Evolutionary conservation across 169 alveolate species (phyloP).

Genomic region (Plasmodium adleri): DNA sequence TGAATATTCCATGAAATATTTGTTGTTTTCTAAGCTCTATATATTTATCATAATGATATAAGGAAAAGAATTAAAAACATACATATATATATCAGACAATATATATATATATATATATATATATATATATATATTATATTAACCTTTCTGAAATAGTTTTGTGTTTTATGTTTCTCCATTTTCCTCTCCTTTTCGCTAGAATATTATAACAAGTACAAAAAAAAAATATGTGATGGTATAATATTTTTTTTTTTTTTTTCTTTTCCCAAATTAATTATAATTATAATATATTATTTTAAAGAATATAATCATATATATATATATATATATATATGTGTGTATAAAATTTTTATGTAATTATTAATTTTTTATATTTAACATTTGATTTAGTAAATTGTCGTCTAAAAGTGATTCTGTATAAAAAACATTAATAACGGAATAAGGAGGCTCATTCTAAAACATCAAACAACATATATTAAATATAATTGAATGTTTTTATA

Average conservation of each 20-base stretch:
- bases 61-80: neutral
- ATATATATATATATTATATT: too few species aligned
- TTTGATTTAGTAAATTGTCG: conserved; percentile 56
- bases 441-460: conserved; percentile 69
- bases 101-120: too few species aligned
- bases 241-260: conserved; percentile 9
- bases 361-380: conserved; percentile 25
- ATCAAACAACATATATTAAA: too few species aligned
- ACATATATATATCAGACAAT: neutral
- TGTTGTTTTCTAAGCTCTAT: conserved; percentile 21
- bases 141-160: conserved; percentile 64
- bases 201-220: neutral
- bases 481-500: too few species aligned
- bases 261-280: too few species aligned
- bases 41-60: conserved; percentile 12
- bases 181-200: conserved; percentile 55
- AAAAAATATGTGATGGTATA: neutral
- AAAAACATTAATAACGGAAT: conserved; percentile 43
- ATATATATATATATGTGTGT: too few species aligned
- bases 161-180: conserved; percentile 34
- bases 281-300: too few species aligned
- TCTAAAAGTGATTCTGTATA: conserved; percentile 49
- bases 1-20: conserved; percentile 66
- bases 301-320: too few species aligned
- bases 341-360: conserved; percentile 6